Base-by-base conservation (phyloP, 345 rosid species). In the Salix suchowensis region DNA sequence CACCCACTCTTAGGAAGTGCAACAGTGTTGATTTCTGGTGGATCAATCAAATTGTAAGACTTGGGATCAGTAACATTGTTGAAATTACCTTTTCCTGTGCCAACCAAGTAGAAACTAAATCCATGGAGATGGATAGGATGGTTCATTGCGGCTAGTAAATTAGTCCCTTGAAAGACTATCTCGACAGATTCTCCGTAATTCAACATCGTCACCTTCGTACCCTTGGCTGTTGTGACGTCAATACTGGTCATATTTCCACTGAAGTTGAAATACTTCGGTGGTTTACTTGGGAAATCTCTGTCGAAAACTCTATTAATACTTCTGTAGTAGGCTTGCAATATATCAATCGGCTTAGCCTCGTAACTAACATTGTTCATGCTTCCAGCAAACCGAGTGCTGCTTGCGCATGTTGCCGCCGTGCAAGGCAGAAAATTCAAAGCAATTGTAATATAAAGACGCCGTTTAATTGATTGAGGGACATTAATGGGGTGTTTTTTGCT, bases 111-210 rank as follows among this genome's bases (percentile, higher is more conserved):
- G 82, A 87, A 84, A 79, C 83, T 84, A 52, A 42, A 79, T 2
- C 87, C 89, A 40, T 87, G 90, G 1, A 85, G 39, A 78, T 87
- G 90, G 80, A 87, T 79, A 0, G 89, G 89, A 74, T 87, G 89
- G 68, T 79, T 79, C 32, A 52, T 75, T 2, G 76, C 74, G 2
- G 79, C 74, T 1, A 73, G 60, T 0, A 85, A 32, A 55, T 80
- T 85, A 6, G 90, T 87, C 52, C 87, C 86, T 75, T 87, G 90
- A 28, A 69, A 76, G 13, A 87, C 83, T 10, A 87, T 75, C 42
- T 87, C 90, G 0, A 87, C 88, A 2, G 30, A 73, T 2, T 84
- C 86, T 7, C 79, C 78, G 14, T 83, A 87, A 9, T 83, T 61
- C 61, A 87, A 11, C 73, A 76, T 26, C 64, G 4, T 79, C 32